phyloP scores from a whole-genome alignment of 495 filamentous ascomycete genomes.

The Lasiosphaeria hispida region DNA sequence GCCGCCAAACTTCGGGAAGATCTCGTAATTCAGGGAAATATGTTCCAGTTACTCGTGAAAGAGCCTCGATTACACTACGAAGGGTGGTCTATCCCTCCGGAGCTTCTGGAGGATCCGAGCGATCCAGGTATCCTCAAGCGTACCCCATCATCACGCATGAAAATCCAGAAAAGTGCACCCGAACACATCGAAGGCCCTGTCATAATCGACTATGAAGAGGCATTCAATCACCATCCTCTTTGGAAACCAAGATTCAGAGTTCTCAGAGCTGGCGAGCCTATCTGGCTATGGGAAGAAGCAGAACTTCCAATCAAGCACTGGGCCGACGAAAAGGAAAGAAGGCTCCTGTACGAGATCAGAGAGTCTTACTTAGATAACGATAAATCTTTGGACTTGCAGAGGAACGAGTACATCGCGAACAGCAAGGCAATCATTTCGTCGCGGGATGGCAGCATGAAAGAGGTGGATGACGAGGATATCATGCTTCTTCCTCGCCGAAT shows the following conservation, averaged over 20 bases:
- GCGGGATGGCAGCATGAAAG: neutral
- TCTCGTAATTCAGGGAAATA: conserved; percentile 24
- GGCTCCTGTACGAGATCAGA: conserved; percentile 3
- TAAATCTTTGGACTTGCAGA: no score
- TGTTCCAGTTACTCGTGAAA: conserved; percentile 39
- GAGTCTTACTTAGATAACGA: conserved; percentile 1
- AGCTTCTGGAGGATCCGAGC: conserved; percentile 11
- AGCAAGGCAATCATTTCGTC: neutral
- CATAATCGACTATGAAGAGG: conserved; percentile 49
- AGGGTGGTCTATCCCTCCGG: conserved; percentile 39
- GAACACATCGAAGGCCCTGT: conserved; percentile 45
- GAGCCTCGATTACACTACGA: conserved; percentile 46
- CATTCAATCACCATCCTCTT: conserved; percentile 34
- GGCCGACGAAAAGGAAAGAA: neutral
- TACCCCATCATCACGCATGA: neutral
- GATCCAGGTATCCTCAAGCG: neutral
- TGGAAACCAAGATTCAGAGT: conserved; percentile 30
- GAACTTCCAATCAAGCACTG: neutral
- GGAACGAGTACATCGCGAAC: neutral
- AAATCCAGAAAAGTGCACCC: conserved; percentile 15
- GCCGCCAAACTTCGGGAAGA: conserved; percentile 21
- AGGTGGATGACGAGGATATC: conserved; percentile 34
- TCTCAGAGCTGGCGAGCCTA: neutral
- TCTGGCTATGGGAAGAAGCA: neutral
- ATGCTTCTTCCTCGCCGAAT: conserved; percentile 39